phyloP scores from a whole-genome alignment of 1,284 basidiomycete genomes.

The Sanghuangporus baumii region DNA sequence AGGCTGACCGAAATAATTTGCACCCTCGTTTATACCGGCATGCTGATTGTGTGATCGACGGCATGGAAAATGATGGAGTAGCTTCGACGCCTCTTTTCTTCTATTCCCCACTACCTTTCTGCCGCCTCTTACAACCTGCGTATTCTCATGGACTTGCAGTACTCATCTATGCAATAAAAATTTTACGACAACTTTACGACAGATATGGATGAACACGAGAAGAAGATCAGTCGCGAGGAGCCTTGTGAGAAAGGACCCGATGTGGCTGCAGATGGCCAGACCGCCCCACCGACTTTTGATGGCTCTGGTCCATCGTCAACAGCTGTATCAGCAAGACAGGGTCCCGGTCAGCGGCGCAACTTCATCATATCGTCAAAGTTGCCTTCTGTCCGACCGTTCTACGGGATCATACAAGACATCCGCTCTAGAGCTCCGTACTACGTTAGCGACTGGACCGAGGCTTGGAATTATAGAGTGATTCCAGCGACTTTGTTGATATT shows the following conservation, averaged over 20 bases:
- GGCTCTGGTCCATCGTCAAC: conserved; percentile 9
- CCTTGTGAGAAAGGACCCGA: not conserved
- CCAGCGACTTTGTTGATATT: conserved; percentile 74
- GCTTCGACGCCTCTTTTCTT: not conserved
- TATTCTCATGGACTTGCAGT: not conserved
- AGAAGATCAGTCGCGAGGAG: not conserved
- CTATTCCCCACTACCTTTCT: not conserved
- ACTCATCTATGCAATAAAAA: not conserved
- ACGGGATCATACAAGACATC: conserved; percentile 79
- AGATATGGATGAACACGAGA: not conserved
- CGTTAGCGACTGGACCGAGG: conserved; percentile 80
- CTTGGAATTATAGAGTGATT: conserved; percentile 82
- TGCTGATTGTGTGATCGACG: not conserved
- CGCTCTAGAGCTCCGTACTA: conserved; percentile 77
- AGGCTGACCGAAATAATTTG: not conserved
- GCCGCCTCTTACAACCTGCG: not conserved
- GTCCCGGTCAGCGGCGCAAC: conserved; percentile 4
- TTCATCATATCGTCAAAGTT: conserved; percentile 16
- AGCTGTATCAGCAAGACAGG: conserved; percentile 23
- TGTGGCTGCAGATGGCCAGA: not conserved
- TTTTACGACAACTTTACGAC: not conserved
- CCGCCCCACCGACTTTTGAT: not conserved
- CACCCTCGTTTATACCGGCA: not conserved
- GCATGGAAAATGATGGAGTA: not conserved
- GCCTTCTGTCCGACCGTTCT: conserved; percentile 37